Percentiles rank a stretch among this genome's conserved stretches.
These are phyloP conservation scores for Huntiella savannae DNA, from an alignment of 2,329 filamentous ascomycete genomes.

Conservation along the genomic window DNA sequence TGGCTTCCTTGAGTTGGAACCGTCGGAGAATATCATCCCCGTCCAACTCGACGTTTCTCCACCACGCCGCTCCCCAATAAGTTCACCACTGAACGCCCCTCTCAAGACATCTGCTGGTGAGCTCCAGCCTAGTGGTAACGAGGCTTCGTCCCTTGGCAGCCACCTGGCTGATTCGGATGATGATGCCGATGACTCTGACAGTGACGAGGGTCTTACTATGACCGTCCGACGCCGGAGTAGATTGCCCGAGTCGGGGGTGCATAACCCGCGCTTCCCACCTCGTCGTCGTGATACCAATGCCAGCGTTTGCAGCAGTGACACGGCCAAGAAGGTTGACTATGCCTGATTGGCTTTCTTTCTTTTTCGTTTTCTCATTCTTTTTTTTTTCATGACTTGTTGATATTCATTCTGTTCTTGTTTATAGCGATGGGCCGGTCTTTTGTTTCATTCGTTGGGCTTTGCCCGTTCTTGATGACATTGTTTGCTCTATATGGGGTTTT, in stretches of 20 bases:
- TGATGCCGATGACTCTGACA: slow-evolving; percentile 12
- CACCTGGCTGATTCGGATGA: slow-evolving; percentile 2
- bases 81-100: not conserved
- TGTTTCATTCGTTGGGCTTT: too few species aligned
- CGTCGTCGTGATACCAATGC: slow-evolving; percentile 11
- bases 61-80: slow-evolving; percentile 7
- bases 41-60: slow-evolving; percentile 13
- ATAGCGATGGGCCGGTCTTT: not conserved
- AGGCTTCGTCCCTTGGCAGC: not conserved
- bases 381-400: not conserved
- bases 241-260: slow-evolving; percentile 1
- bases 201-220: slow-evolving; percentile 13
- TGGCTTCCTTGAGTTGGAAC: slow-evolving; percentile 18
- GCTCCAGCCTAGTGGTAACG: not conserved
- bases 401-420: not conserved
- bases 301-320: slow-evolving; percentile 11
- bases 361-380: not conserved
- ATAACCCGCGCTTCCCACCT: slow-evolving; percentile 5
- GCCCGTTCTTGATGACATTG: too few species aligned
- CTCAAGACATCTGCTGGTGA: not conserved
- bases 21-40: slow-evolving; percentile 14
- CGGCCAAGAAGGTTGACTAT: slow-evolving; percentile 12
- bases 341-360: not conserved
- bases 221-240: slow-evolving; percentile 9
- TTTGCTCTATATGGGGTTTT: too few species aligned